Base-by-base conservation (phyloP, 495 filamentous ascomycete species). In the Elasticomyces elasticus region DNA sequence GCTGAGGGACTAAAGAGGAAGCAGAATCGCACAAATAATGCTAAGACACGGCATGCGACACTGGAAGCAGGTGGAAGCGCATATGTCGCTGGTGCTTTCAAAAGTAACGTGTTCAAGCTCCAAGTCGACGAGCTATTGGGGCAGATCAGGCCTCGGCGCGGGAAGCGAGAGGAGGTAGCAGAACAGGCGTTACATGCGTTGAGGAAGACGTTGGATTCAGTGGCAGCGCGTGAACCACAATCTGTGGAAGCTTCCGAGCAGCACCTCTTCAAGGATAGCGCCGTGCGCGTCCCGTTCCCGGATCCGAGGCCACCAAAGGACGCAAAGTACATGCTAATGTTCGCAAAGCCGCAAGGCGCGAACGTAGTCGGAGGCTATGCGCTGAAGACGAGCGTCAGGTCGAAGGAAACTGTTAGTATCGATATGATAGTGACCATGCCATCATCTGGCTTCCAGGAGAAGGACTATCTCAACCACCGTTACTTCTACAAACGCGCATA, bases 401-500 rank as follows among this genome's bases (percentile, higher is more conserved):
- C 75, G 7, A 72, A 79, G 17, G 74, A 75, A 10, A 64, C 66
- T 19, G 69, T 83, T 30, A 71, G 73, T 0, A 75, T 95, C 45
- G 92, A 98, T 71, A 71, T 98, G 74, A 81, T 87, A 17, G 79
- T 95, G 6, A 83, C 80, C 11, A 92, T 98, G 80, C 90, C 94
- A 40, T 69, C 66, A 41, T 70, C 77, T 2, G 71, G 95, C 1
- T 87, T 97, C 56, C 87, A 95, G 64, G 85, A 90, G 48, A 97
- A 98, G 67, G 92, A 98, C 69, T 96, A 89, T 66, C 74, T 90
- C 42, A 88, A 97, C 62, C 78, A 90, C 69, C 78, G 92, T 56
- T 98, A 91, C 67, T 96, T 97, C 63, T 84, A 96, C 69, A 95
- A 96, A 66, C 72, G 91, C 51, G 87, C 92, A 4, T 97, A 89